Evolutionary conservation across 2,329 filamentous ascomycete genomes (phyloP).

Genomic region (Aspergillus pseudoterreus): DNA sequence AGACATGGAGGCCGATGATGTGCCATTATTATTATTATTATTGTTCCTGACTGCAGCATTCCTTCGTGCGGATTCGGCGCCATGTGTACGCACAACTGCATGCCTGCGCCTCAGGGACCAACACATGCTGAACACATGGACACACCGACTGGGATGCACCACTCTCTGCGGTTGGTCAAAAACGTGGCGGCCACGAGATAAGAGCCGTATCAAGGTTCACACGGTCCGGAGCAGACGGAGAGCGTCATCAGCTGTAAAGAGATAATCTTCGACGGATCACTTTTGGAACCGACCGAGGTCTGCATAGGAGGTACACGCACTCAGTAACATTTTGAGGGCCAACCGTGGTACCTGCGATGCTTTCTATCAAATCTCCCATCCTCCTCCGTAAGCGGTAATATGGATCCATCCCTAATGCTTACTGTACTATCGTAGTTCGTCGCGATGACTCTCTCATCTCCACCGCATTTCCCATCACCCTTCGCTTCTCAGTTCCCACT

Average conservation of each 20-base stretch:
- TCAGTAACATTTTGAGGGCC: no score
- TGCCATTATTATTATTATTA: no score
- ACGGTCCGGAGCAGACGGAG: no score
- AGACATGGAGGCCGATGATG: not conserved
- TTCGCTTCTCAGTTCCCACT: slow-evolving; percentile 3
- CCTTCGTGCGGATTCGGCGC: not conserved
- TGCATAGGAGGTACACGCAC: no score
- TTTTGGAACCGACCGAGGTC: no score
- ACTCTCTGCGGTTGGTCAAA: slow-evolving; percentile 11
- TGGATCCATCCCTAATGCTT: not conserved
- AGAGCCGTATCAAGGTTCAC: no score
- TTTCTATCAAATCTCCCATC: not conserved
- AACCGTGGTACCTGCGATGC: no score
- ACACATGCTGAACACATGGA: not conserved
- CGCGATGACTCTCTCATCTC: not conserved
- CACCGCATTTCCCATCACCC: slow-evolving; percentile 3
- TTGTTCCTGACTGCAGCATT: not conserved
- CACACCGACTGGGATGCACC: not conserved
- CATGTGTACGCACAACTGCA: not conserved
- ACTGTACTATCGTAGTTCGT: slow-evolving; percentile 1
- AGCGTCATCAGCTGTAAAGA: no score
- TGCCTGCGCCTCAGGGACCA: not conserved
- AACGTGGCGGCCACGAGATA: slow-evolving; percentile 35
- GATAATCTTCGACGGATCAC: no score
- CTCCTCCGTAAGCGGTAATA: not conserved